Base-by-base conservation (phyloP, 2,329 filamentous ascomycete genomes). In the Aspergillus caelatus region DNA sequence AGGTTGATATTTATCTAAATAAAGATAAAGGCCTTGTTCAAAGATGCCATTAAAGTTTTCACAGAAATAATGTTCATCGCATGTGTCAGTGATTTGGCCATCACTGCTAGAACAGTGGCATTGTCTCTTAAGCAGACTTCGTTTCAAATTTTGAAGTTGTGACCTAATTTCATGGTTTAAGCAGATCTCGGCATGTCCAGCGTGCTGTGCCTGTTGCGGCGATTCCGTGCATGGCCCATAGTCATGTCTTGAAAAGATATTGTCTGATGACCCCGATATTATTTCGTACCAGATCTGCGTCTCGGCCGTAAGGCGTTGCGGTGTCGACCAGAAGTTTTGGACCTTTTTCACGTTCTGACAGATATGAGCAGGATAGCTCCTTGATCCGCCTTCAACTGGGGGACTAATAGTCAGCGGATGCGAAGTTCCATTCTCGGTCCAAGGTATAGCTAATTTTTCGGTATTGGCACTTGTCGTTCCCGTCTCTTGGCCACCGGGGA, bases 1-100 rank as follows among this genome's bases (percentile, higher is more conserved):
- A 7, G 52, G 52, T n/a, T 54, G 52, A 54, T 54, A 54, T 19
- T 54, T 54, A 21, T 54, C 52, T 19, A 54, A 5, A 23, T 54
- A 54, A 2, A 54, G 52, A 23, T 54, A 54, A 21, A 54, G 32
- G 19, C 52, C 52, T 23, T 54, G 52, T 32, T 54, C 52, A 54
- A 54, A 54, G 21, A 54, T 54, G 19, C 21, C 52, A n/a, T 19
- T 16, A 16, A 26, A 54, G 5, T 54, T 54, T 36, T 34, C 10
- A 36, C 52, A 54, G 10, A 54, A 54, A 12, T 54, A 54, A 14
- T 54, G 52, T 36, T 54, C 30, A 23, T 54, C 52, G 26, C 52
- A 54, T 2, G 52, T 36, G 12, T 36, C 52, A 23, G 11, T 11
- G 1, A 54, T 9, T 21, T 23, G 19, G 30, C 14, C 12, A 3